These are phyloP conservation scores for Xerocomellus chrysenteron DNA, from an alignment of 768 basidiomycete genomes.

Conservation along the genomic window DNA sequence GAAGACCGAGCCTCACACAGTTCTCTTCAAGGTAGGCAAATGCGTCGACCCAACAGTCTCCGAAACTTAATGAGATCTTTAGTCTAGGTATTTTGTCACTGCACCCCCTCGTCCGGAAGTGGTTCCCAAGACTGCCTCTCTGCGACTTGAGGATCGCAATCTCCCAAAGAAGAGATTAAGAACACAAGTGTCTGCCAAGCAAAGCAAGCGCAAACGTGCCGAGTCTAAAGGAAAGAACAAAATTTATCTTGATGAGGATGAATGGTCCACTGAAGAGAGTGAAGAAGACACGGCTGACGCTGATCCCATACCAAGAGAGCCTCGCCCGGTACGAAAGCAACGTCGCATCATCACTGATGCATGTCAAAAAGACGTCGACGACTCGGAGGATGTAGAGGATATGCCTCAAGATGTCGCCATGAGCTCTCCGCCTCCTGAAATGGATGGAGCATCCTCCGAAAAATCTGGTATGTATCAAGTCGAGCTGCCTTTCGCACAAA, in stretches of 20 bases:
- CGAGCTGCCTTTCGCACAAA: not conserved
- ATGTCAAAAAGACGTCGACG: conserved; percentile 28
- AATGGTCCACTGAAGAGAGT: conserved; percentile 18
- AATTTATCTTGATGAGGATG: conserved; percentile 26
- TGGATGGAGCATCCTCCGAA: not conserved
- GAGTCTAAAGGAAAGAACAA: conserved; percentile 42
- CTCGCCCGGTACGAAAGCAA: conserved; percentile 34
- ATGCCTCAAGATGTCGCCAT: conserved; percentile 17
- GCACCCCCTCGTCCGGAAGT: conserved; percentile 25
- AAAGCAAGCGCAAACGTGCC: conserved; percentile 30
- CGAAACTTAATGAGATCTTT: not conserved
- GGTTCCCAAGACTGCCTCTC: conserved; percentile 14
- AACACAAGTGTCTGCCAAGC: conserved; percentile 7
- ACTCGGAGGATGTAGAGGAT: conserved; percentile 1
- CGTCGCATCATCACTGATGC: conserved; percentile 26
- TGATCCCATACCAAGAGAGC: conserved; percentile 10
- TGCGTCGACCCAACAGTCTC: not conserved
- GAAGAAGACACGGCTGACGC: conserved; percentile 15
- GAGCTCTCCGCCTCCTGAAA: conserved; percentile 3
- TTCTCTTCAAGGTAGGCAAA: conserved; percentile 72
- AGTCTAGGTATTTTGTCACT: conserved; percentile 45
- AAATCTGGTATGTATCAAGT: conserved; percentile 4
- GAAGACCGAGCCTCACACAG: conserved; percentile 76
- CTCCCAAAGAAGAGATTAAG: conserved; percentile 24
- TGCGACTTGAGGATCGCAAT: not conserved